Evolutionary conservation across 768 basidiomycete species (phyloP), one percentile per base, ranked within the genome.

Genomic region (Neoboletus magnificus): DNA sequence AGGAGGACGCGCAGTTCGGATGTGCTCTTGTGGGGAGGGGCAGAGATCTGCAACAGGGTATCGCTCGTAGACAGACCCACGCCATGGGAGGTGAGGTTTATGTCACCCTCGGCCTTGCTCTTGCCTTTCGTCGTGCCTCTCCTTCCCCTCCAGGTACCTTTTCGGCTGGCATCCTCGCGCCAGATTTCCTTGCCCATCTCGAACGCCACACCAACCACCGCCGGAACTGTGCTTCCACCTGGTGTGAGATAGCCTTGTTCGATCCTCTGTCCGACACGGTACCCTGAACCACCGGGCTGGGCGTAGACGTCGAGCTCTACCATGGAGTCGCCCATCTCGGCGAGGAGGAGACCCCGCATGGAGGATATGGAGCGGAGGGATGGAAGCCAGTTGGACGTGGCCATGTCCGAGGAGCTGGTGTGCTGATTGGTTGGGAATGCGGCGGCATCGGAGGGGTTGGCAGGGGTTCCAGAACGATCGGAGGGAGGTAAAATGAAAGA

Each of bases 1-100:
- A 90, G 77, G 48, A 89, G 77, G 32, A 78, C 68, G 54, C 80
- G 82, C 46, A 88, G 76, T 62, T 88, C 85, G 18, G 77, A 78
- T 8, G 80, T 76, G 48, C 77, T 83, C 60, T 78, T 73, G 30
- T 73, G 72, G 29, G 81, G 76, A 4, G 79, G 72, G 16, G 74
- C 77, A n/a, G 79, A 77, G 42, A 76, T 69, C 61, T 74, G 81
- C 45, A 86, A 73, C 40, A 86, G 71, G 20, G 84, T 87, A 23
- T 79, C 80, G 45, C 69, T 70, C 75, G 79, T 48, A 76, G 76
- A 52, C 66, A 74, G 35, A 78, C 74, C 58, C 20, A 62, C 60
- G 54, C 58, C 56, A 7, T 57, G 57, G 39, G 49, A 48, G 9
- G 54, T 35, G 52, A 52, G 39, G 48, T 13, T 20, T 10, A 40